These are phyloP conservation scores for Pythium volutum DNA, from an alignment of 352 stramenopile genomes.

Conservation along the genomic window DNA sequence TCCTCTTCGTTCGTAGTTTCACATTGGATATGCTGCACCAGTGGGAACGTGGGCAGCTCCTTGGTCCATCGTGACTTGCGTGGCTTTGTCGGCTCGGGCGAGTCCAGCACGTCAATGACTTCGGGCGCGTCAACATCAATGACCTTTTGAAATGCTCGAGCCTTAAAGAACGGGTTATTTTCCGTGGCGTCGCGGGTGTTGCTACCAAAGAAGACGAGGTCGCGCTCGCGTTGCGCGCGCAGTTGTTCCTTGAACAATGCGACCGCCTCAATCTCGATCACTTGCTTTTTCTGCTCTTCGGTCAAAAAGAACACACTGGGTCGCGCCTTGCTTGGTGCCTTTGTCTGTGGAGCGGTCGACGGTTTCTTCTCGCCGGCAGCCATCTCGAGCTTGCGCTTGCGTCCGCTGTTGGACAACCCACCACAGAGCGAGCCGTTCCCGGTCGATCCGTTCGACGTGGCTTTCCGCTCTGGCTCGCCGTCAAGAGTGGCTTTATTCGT, in stretches of 20 bases:
- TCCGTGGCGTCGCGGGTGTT: constrained; percentile 26
- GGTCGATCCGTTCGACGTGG: neutral
- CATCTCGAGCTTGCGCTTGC: constrained; percentile 69
- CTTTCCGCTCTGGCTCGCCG: constrained; percentile 15
- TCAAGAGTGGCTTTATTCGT: constrained; percentile 15
- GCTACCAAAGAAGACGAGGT: constrained; percentile 58
- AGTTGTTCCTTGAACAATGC: constrained; percentile 61
- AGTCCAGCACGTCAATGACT: constrained; percentile 33
- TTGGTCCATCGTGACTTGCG: constrained; percentile 43
- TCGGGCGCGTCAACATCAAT: constrained; percentile 25
- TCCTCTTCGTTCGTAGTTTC: neutral
- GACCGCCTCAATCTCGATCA: constrained; percentile 69
- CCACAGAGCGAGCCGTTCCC: neutral
- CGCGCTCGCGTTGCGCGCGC: constrained; percentile 59
- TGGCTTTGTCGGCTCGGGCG: constrained; percentile 14
- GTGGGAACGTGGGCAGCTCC: constrained; percentile 34
- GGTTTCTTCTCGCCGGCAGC: constrained; percentile 23
- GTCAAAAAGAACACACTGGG: constrained; percentile 48
- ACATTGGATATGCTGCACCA: constrained; percentile 34
- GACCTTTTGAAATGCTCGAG: constrained; percentile 23
- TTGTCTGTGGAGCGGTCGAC: neutral
- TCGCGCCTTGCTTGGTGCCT: constrained; percentile 1
- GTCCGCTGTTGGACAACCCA: constrained; percentile 15
- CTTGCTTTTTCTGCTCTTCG: constrained; percentile 58
- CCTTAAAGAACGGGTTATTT: constrained; percentile 69